Evolutionary conservation across 2,329 filamentous ascomycete species (phyloP).

Genomic region (Colletotrichum camelliae): DNA sequence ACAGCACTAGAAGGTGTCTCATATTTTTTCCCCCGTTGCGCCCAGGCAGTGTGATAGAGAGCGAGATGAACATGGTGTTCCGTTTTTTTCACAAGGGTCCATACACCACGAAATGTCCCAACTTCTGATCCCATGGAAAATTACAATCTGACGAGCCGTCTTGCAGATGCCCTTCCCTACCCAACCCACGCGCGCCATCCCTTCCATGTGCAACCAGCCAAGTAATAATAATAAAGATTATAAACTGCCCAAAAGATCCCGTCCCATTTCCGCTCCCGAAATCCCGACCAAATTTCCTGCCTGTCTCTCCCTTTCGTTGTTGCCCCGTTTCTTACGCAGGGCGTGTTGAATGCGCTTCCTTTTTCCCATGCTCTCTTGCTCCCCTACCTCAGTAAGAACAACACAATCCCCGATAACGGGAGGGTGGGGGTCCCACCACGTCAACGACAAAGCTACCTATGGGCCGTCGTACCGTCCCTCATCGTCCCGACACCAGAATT

Average conservation of each 20-base stretch:
- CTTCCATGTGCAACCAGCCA: not conserved
- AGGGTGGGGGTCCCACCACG: not conserved
- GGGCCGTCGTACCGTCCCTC: slow-evolving; percentile 54
- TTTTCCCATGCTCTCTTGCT: not conserved
- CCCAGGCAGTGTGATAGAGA: not conserved
- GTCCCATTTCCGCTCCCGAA: not conserved
- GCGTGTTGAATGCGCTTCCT: not conserved
- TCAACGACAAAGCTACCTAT: slow-evolving; percentile 17
- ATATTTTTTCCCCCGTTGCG: not conserved
- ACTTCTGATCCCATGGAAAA: not conserved
- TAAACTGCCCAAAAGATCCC: not conserved
- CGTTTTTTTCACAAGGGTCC: not conserved
- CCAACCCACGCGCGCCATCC: not conserved
- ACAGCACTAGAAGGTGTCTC: not conserved
- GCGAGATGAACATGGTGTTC: not conserved
- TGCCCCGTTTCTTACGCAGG: not conserved
- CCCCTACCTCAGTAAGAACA: not conserved
- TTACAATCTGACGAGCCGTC: not conserved
- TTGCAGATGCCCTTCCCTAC: not conserved
- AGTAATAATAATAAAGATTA: not conserved
- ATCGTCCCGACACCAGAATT: slow-evolving; percentile 65
- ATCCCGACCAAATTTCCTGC: not conserved
- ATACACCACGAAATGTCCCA: not conserved
- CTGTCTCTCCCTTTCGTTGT: not conserved
- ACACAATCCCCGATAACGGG: not conserved